Percentiles rank a stretch among this genome's conserved stretches.
Evolutionary conservation across 352 stramenopile species (phyloP).

Genomic region (Pythium guiyangense): DNA sequence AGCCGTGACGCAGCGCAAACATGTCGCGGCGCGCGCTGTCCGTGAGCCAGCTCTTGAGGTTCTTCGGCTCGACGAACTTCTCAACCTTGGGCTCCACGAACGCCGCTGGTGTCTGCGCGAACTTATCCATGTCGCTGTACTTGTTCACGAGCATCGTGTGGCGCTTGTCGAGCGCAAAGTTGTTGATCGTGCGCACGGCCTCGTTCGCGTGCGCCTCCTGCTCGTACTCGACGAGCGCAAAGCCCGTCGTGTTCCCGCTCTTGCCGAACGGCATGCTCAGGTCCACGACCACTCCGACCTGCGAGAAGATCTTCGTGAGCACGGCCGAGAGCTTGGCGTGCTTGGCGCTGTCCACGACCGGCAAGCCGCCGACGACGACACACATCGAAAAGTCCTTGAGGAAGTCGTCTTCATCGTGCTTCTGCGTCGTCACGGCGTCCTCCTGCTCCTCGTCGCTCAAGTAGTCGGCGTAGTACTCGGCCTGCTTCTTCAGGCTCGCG

Average conservation of each 20-base stretch:
- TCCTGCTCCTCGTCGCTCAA: constrained; percentile 77
- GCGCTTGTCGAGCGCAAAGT: constrained; percentile 95
- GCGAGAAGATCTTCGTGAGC: constrained; percentile 85
- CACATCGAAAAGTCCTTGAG: constrained; percentile 78
- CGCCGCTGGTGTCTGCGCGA: constrained; percentile 46
- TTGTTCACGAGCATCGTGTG: constrained; percentile 93
- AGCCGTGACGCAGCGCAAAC: constrained; percentile 92
- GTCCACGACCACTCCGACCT: constrained; percentile 71
- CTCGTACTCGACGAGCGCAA: constrained; percentile 83
- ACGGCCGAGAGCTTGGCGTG: constrained; percentile 82
- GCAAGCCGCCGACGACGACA: constrained; percentile 76
- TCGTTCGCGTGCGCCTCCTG: constrained; percentile 67
- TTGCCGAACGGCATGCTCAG: constrained; percentile 74
- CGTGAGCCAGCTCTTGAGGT: constrained; percentile 92
- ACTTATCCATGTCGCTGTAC: constrained; percentile 89
- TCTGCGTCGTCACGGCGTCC: constrained; percentile 52
- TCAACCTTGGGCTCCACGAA: constrained; percentile 83
- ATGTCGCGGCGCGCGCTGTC: constrained; percentile 92
- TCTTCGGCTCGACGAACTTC: constrained; percentile 90
- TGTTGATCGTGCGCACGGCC: constrained; percentile 80
- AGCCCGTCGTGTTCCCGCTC: constrained; percentile 60
- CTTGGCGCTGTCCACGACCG: constrained; percentile 69
- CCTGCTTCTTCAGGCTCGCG: constrained; percentile 60
- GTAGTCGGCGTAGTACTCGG: constrained; percentile 75
- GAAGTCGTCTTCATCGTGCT: constrained; percentile 74